These are phyloP conservation scores for Oryza officinalis DNA, from an alignment of 176 grass and related monocot genomes.

Conservation along the genomic window DNA sequence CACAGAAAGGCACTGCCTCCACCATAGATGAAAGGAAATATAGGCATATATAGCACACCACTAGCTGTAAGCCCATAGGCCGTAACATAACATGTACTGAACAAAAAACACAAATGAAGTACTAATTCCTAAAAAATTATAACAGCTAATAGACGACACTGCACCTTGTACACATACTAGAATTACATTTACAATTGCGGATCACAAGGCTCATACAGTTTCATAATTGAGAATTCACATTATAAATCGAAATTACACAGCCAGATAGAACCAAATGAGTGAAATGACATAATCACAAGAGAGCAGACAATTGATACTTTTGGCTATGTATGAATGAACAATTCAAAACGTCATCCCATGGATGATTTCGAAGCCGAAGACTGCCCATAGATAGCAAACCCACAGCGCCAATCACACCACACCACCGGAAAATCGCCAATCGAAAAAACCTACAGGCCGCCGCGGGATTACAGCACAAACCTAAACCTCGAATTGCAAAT, in stretches of 20 bases:
- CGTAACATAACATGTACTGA: not conserved
- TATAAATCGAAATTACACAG: not conserved
- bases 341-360: not conserved
- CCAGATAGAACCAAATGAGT: not conserved
- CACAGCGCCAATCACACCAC: not conserved
- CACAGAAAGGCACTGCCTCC: not conserved
- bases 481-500: not conserved
- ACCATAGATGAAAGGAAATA: not conserved
- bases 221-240: not conserved
- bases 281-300: not conserved
- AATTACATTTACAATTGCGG: not conserved
- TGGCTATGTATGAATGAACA: not conserved
- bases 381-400: not conserved
- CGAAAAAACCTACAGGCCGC: not conserved
- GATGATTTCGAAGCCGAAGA: not conserved
- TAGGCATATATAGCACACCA: not conserved
- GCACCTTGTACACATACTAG: not conserved
- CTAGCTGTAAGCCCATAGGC: not conserved
- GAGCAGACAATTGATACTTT: not conserved
- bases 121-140: not conserved
- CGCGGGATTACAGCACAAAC: not conserved
- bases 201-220: not conserved
- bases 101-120: not conserved
- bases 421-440: not conserved
- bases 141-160: not conserved